Conservation (phyloP, 176 grass and related monocot species). For the Musa troglodytarum region DNA sequence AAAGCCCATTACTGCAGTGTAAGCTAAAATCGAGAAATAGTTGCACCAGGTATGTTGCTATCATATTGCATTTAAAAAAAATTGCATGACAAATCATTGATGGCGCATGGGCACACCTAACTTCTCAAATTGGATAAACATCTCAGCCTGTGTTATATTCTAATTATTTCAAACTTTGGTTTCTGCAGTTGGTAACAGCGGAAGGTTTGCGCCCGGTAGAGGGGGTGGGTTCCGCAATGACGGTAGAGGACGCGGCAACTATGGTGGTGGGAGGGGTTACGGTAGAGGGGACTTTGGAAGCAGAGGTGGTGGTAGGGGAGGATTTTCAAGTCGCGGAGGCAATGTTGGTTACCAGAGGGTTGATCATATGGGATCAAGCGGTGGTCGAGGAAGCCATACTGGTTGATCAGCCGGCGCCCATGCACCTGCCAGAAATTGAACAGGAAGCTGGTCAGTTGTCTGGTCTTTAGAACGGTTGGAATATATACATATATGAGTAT, state of each 20-base stretch:
- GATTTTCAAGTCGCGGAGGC: constrained; percentile 30
- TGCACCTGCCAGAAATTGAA: constrained; percentile 22
- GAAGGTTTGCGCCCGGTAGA: constrained; percentile 2
- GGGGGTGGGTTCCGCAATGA: constrained; percentile 14
- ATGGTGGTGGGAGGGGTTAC: background rate
- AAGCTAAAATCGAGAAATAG: no score
- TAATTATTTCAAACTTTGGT: background rate
- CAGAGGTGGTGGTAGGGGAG: constrained; percentile 52
- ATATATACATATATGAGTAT: background rate
- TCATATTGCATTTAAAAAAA: background rate
- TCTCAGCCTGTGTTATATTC: background rate
- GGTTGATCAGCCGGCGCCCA: constrained; percentile 11
- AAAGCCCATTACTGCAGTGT: no score
- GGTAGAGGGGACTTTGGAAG: constrained; percentile 60
- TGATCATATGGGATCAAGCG: constrained; percentile 28
- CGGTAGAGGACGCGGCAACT: constrained; percentile 6
- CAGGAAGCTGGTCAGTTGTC: background rate
- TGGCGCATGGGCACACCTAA: background rate
- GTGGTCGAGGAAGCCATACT: constrained; percentile 37
- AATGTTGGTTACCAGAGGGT: constrained; percentile 71
- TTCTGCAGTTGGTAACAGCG: constrained; percentile 33
- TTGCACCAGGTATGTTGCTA: no score
- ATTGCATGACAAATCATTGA: background rate
- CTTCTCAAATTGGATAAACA: background rate
- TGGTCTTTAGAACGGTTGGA: background rate